phyloP scores from a whole-genome alignment of 176 grass and related monocot species.

The Raddia distichophylla region DNA sequence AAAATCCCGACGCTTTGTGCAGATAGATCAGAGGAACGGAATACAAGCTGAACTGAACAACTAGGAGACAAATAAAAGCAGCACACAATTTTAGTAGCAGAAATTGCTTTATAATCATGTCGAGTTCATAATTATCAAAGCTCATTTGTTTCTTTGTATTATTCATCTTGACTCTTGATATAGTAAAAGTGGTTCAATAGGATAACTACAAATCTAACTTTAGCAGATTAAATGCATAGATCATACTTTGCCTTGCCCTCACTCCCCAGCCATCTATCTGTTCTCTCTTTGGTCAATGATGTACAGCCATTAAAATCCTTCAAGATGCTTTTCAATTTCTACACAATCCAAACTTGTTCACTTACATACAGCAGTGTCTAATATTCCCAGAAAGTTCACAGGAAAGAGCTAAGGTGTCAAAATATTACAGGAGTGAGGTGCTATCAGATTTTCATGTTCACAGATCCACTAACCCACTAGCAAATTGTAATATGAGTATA shows the following conservation, averaged over 20 bases:
- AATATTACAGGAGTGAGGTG: not conserved
- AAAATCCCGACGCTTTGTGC: constrained; percentile 30
- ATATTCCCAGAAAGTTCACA: too few species aligned
- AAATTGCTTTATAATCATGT: constrained; percentile 10
- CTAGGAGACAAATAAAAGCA: constrained; percentile 15
- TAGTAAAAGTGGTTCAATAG: not conserved
- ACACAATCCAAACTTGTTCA: too few species aligned
- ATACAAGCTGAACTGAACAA: constrained; percentile 1
- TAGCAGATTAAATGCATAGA: constrained; percentile 34
- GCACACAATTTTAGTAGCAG: constrained; percentile 9
- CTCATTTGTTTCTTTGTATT: constrained; percentile 15
- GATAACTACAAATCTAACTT: constrained; percentile 19
- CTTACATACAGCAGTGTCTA: too few species aligned
- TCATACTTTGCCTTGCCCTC: too few species aligned
- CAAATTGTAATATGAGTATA: constrained; percentile 9
- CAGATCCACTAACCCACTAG: constrained; percentile 29
- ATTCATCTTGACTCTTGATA: constrained; percentile 24
- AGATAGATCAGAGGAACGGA: constrained; percentile 17
- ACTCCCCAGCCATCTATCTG: too few species aligned
- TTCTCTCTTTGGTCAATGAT: too few species aligned
- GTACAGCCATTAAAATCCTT: too few species aligned
- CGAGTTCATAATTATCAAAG: constrained; percentile 3
- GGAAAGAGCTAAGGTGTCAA: too few species aligned
- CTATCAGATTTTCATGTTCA: constrained; percentile 23
- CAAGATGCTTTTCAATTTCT: too few species aligned